Base-by-base conservation (phyloP, 2,329 filamentous ascomycete species). In the Talaromyces islandicus region DNA sequence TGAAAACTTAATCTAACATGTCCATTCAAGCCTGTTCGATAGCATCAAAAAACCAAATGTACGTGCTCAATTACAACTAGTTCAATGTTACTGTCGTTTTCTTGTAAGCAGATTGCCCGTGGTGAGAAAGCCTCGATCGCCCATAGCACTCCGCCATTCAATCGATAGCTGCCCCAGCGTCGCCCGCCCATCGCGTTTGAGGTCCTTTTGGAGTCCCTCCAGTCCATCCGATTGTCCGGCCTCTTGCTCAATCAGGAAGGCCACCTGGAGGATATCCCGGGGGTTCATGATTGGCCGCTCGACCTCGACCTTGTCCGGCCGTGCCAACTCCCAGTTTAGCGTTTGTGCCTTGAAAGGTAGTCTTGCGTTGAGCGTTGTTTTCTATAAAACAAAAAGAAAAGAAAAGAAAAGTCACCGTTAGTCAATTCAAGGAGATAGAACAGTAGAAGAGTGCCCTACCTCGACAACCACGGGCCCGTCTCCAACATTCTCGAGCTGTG, bases 401-500 rank as follows among this genome's bases (percentile, higher is more conserved):
- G 11, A 55, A 58, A 52, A 52, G 30, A 24, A n/a, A 41, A 29
- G 11, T 10, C 53, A 35, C 3, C n/a, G 30, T 19, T 32, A 38
- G n/a, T n/a, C 9, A 30, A 10, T 32, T 14, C 10, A 14, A n/a
- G 25, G 7, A 27, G 24, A 10, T 57, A 21, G 7, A 6, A 21
- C 4, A 19, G 19, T 4, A 43, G 27, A 61, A 41, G 17, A 48
- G 50, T 12, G 27, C 68, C 67, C 29, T 68, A 84, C 82, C 75
- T 96, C 90, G 56, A 99, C 81, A 69, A 90, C 85, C 65, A 97
- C 88, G 4, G 87, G 80, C 51, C 88, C 87, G 71, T 97, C 92
- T 53, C 91, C 91, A 70, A 92, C 90, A 74, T 97, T 99, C 79
- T 99, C 94, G 61, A 99, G 76, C 77, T 99, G 94, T 27, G 93